These are phyloP conservation scores for Mercurialis annua DNA, from an alignment of 345 rosid species.

Conservation along the genomic window DNA sequence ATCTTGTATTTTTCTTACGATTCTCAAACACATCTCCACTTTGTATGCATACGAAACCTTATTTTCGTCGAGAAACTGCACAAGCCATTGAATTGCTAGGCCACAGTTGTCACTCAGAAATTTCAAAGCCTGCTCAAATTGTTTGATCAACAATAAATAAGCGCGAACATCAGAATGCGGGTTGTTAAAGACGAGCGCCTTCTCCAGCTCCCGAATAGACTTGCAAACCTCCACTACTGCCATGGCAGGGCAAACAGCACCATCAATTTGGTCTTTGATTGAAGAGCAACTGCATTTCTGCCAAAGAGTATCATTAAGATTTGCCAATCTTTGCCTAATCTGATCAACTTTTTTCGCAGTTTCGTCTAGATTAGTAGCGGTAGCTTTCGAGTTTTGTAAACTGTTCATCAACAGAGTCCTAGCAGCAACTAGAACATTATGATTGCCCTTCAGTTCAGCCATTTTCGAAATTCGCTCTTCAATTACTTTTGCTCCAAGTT, in stretches of 20 bases:
- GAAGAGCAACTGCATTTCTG: slow-evolving; percentile 37
- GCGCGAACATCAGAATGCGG: slow-evolving; percentile 28
- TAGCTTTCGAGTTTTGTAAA: slow-evolving; percentile 55
- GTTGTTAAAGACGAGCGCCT: slow-evolving; percentile 28
- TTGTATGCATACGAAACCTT: slow-evolving; percentile 33
- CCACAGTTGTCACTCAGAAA: slow-evolving; percentile 62
- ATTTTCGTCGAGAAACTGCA: slow-evolving; percentile 47
- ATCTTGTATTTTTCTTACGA: slow-evolving; percentile 43
- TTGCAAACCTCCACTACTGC: slow-evolving; percentile 52
- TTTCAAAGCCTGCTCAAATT: slow-evolving; percentile 56
- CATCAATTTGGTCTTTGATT: slow-evolving; percentile 47
- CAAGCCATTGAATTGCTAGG: slow-evolving; percentile 71
- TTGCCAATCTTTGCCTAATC: slow-evolving; percentile 31
- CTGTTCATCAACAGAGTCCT: slow-evolving; percentile 45
- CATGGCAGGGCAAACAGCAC: slow-evolving; percentile 51
- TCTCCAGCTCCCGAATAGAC: slow-evolving; percentile 49
- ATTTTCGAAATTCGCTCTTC: slow-evolving; percentile 16
- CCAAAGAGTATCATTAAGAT: slow-evolving; percentile 32
- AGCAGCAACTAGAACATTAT: slow-evolving; percentile 42
- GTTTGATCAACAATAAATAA: slow-evolving; percentile 46
- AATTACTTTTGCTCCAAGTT: not conserved
- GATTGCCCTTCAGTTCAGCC: slow-evolving; percentile 35
- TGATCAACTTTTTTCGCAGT: slow-evolving; percentile 42
- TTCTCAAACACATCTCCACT: slow-evolving; percentile 39
- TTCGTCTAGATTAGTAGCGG: slow-evolving; percentile 37